A percentile compares a stretch with the other conserved stretches of the same genome.
Evolutionary conservation across 768 basidiomycete species (phyloP).

Genomic region (Tricholomella constricta): DNA sequence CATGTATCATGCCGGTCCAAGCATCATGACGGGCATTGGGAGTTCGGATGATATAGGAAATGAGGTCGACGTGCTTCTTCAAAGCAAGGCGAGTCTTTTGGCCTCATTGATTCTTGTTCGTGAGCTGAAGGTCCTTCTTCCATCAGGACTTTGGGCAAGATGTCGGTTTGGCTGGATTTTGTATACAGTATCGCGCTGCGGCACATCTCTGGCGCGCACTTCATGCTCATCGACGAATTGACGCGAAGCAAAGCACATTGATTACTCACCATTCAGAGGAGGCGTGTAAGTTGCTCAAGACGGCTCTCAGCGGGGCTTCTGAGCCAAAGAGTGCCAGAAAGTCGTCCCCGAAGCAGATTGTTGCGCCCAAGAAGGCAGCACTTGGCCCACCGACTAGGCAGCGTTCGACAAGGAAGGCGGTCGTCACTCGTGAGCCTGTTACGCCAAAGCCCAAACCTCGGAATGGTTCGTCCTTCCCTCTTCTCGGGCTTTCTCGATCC

Average conservation of each 20-base stretch:
- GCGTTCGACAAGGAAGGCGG: slow-evolving; percentile 16
- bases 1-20: slow-evolving; percentile 38
- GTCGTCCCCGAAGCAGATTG: slow-evolving; percentile 23
- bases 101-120: background rate
- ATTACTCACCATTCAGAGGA: slow-evolving; percentile 56
- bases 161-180: slow-evolving; percentile 30
- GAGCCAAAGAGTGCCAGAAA: slow-evolving; percentile 26
- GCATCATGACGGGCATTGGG: slow-evolving; percentile 25
- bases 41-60: slow-evolving; percentile 38
- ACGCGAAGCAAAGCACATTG: slow-evolving; percentile 42
- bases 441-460: slow-evolving; percentile 47
- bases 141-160: slow-evolving; percentile 39
- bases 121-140: background rate
- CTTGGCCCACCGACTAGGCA: slow-evolving; percentile 10
- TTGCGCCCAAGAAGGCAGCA: slow-evolving; percentile 19
- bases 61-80: slow-evolving; percentile 45
- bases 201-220: slow-evolving; percentile 71
- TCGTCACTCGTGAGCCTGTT: slow-evolving; percentile 32
- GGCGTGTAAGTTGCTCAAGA: slow-evolving; percentile 51
- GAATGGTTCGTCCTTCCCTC: slow-evolving; percentile 27
- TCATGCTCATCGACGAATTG: slow-evolving; percentile 61
- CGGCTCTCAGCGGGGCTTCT: slow-evolving; percentile 27
- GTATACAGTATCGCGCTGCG: slow-evolving; percentile 51
- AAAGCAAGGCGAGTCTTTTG: slow-evolving; percentile 38
- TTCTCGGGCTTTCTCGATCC: background rate